These are phyloP conservation scores for Ustilago hordei DNA, from an alignment of 1,284 basidiomycete genomes.

Conservation along the genomic window DNA sequence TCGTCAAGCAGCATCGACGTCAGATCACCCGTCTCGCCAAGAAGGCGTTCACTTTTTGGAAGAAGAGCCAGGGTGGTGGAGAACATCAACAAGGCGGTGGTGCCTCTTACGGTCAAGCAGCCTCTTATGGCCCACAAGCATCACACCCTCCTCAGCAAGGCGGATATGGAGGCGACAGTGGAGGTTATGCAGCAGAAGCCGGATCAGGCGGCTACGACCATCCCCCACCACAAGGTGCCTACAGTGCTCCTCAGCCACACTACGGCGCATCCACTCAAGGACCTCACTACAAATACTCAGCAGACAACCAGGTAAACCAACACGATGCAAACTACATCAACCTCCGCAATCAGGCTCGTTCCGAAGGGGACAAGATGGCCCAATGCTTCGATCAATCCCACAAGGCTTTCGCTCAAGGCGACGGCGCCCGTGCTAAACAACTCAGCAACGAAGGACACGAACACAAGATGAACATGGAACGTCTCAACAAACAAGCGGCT, in stretches of 20 bases:
- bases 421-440: constrained; percentile 84
- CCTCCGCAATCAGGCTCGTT: constrained; percentile 61
- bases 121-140: constrained; percentile 24
- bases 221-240: constrained; percentile 55
- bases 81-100: constrained; percentile 17
- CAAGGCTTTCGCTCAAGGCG: constrained; percentile 76
- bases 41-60: constrained; percentile 59
- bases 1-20: constrained; percentile 59
- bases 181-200: constrained; percentile 34
- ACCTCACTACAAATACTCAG: constrained; percentile 53
- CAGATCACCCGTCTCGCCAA: constrained; percentile 60
- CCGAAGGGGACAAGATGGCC: constrained; percentile 67
- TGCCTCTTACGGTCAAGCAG: constrained; percentile 25
- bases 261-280: constrained; percentile 42
- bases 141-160: constrained; percentile 14
- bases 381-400: constrained; percentile 65
- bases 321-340: constrained; percentile 65
- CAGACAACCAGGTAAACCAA: constrained; percentile 66
- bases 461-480: constrained; percentile 83
- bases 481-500: constrained; percentile 84
- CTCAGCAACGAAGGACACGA: constrained; percentile 84
- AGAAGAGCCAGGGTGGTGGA: constrained; percentile 50
- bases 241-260: constrained; percentile 41
- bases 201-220: constrained; percentile 33
- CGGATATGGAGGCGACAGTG: constrained; percentile 16